Evolutionary conservation across 441 rosid genomes (phyloP), one percentile per base, ranked within the genome.

Genomic region (Aleurites moluccanus): DNA sequence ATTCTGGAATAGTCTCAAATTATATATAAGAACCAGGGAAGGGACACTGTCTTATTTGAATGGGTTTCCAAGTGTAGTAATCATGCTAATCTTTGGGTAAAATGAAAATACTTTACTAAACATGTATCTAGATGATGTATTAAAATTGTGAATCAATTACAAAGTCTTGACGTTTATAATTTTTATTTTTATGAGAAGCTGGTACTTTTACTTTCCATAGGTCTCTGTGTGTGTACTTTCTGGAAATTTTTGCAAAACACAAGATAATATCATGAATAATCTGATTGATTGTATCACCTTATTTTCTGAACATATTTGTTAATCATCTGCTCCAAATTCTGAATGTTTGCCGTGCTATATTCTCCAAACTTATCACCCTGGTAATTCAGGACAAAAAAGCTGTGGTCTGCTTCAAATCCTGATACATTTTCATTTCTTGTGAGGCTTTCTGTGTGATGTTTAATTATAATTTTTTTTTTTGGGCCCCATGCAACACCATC

Each of bases 71-170:
- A 77, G 83, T 90, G 87, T 50, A 82, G 87, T 55, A 87, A 90
- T 78, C 97, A 92, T 86, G 98, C 97, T 73, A 94, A 94, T 85
- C 88, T 94, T 75, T 98, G 91, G 96, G 96, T 90, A 81, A 86
- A 77, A 45, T 56, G 35, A 61, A 68, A n/a, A 44, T 44, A 16
- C 15, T 74, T 50, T 63, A 23, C 20, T 28, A 10, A 44, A 28
- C 49, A 6, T 23, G 5, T 68, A 16, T 21, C 15, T 23, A 35
- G 38, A 50, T 68, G 33, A 21, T 23, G n/a, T 44, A 21, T 52
- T 49, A 30, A 44, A 64, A 45, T 49, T 35, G 44, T 52, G 40
- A 44, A 61, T 35, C 61, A 38, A 62, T 38, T 49, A 9, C 4
- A 35, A 25, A 11, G 49, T 10, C 18, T 28, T 27, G 38, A 53